Percentiles rank a stretch among this genome's conserved stretches.
Conservation (phyloP, 371 early-diverging fungal species). For the Parasitella parasitica region DNA sequence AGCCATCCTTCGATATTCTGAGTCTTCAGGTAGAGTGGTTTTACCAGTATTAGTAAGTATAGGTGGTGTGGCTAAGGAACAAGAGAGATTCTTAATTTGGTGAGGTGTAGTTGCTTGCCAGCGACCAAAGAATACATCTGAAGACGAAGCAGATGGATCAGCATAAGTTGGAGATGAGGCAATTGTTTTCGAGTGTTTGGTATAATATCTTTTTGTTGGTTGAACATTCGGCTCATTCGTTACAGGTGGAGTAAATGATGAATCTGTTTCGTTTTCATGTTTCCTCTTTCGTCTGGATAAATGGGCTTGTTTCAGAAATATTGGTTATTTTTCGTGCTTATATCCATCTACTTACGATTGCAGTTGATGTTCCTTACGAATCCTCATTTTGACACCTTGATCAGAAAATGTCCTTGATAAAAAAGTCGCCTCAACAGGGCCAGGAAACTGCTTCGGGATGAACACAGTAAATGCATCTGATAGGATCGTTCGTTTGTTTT, state of each 20-base stretch:
- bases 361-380: conserved; percentile 61
- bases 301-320: not conserved
- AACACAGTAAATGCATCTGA: conserved; percentile 78
- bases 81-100: not conserved
- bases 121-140: conserved; percentile 19
- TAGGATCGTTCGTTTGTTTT: conserved; percentile 64
- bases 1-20: not conserved
- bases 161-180: conserved; percentile 8
- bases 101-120: conserved; percentile 13
- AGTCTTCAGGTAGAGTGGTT: not conserved
- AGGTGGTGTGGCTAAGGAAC: not conserved
- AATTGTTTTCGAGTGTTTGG: not conserved
- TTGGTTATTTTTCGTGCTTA: not conserved
- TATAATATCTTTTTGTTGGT: not conserved
- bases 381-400: conserved; percentile 89
- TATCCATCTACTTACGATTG: conserved; percentile 17
- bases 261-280: not conserved
- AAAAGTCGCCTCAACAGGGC: conserved; percentile 83
- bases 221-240: not conserved
- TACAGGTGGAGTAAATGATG: not conserved
- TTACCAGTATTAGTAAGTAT: not conserved
- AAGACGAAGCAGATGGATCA: not conserved
- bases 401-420: conserved; percentile 85
- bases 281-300: conserved; percentile 16
- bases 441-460: conserved; percentile 85